Percentiles rank a stretch among this genome's conserved stretches.
phyloP scores from a whole-genome alignment of 208 protist genomes.

The Wallacemonas sp. region DNA sequence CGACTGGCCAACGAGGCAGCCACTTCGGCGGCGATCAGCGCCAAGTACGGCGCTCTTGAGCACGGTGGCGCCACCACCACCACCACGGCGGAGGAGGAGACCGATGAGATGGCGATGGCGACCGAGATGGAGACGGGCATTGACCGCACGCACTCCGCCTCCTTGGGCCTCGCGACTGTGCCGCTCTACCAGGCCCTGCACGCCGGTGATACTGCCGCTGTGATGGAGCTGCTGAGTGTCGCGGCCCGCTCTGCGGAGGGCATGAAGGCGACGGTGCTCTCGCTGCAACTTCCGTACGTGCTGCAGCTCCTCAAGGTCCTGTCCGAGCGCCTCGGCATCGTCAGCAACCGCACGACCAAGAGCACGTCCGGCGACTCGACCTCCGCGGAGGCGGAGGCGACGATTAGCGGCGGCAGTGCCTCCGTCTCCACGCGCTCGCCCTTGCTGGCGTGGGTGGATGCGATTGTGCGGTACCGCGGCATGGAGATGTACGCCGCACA shows the following conservation, averaged over 20 bases:
- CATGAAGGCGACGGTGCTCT: slow-evolving; percentile 65
- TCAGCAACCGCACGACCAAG: slow-evolving; percentile 18
- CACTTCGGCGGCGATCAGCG: slow-evolving; percentile 11
- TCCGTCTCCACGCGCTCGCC: slow-evolving; percentile 60
- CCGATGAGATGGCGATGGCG: not conserved
- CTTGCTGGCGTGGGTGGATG: slow-evolving; percentile 74
- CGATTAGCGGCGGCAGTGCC: slow-evolving; percentile 40
- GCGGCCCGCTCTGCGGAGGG: slow-evolving; percentile 47
- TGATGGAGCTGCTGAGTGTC: slow-evolving; percentile 84
- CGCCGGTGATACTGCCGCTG: slow-evolving; percentile 66
- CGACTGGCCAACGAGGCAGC: slow-evolving; percentile 36
- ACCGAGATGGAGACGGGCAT: slow-evolving; percentile 8
- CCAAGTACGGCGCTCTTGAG: slow-evolving; percentile 18
- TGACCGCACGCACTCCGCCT: slow-evolving; percentile 14
- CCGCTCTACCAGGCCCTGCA: slow-evolving; percentile 88
- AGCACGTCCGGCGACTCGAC: not conserved
- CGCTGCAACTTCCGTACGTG: slow-evolving; percentile 75
- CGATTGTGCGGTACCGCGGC: slow-evolving; percentile 76
- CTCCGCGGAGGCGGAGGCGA: slow-evolving; percentile 16
- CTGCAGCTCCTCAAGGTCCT: slow-evolving; percentile 78
- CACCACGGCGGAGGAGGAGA: not conserved
- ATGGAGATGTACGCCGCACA: slow-evolving; percentile 79
- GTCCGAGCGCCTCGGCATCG: slow-evolving; percentile 55
- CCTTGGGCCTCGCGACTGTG: slow-evolving; percentile 77
- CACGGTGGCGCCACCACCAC: not conserved